Base-by-base conservation (phyloP, 176 grass and related monocot species). In the Cymbopogon citratus region DNA sequence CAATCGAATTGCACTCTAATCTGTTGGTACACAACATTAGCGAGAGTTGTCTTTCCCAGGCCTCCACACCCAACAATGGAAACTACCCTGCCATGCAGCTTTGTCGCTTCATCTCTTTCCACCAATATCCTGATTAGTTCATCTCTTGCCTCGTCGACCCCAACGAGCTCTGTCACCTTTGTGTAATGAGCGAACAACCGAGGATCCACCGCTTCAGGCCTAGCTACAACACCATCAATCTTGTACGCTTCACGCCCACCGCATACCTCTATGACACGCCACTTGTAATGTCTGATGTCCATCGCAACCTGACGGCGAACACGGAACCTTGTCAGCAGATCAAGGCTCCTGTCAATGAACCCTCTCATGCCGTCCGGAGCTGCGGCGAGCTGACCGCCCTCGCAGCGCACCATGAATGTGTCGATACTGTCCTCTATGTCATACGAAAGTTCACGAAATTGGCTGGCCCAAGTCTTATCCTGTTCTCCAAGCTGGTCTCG, bases 31-130 rank as follows among this genome's bases (percentile, higher is more conserved):
- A 70, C 67, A 3, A 7, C 67, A 41, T 41, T 46, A 7, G 76
- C 76, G 13, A 79, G 76, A 12, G 80, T 74, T 0, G 80, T 83
- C 56, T 83, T 83, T 27, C 80, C 80, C 3, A 73, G 27, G 1
- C 80, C 80, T 1, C 67, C 68, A 7, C 48, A 46, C 10, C 80
- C 80, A 43, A 83, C 68, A 15, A 74, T 31, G 4, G 80, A 83
- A 1, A 73, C 1, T 40, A 63, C 56, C 36, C 29, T 82, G 4
- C 12, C 25, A 5, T 33, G 11, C 3, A 38, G 49, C 5, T 36
- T 24, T 0, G 49, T 14, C 31, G 8, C 21, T 23, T 39, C 19
- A 23, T 33, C 3, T 10, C 39, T 34, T 1, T 52, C 9, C 11
- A 2, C 3, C 3, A 82, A 9, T 14, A 28, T 8, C 52, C 34